phyloP scores from a whole-genome alignment of 2,329 filamentous ascomycete species.

The Pyricularia sp. region DNA sequence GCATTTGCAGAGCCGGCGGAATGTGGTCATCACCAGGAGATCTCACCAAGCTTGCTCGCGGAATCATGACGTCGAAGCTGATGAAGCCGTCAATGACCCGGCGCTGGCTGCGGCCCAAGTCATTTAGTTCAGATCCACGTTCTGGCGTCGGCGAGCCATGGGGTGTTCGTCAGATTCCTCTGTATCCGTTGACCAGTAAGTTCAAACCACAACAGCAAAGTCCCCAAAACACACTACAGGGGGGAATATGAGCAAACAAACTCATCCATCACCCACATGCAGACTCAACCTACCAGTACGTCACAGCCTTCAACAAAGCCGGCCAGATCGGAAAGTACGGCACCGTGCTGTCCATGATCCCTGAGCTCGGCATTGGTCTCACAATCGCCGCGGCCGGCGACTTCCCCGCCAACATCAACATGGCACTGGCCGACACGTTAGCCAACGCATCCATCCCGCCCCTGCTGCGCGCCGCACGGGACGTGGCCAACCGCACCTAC shows the following conservation, averaged over 20 bases:
- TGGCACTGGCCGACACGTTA: conserved; percentile 21
- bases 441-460: conserved; percentile 20
- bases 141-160: conserved; percentile 21
- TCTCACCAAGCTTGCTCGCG: conserved; percentile 19
- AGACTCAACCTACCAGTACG: conserved; percentile 15
- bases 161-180: conserved; percentile 19
- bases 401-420: conserved; percentile 15
- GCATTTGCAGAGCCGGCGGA: conserved; percentile 18
- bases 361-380: conserved; percentile 25
- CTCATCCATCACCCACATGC: conserved; percentile 4
- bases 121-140: conserved; percentile 19
- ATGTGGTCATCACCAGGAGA: conserved; percentile 22
- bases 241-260: conserved; percentile 5
- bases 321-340: conserved; percentile 22
- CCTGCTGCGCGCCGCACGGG: conserved; percentile 15
- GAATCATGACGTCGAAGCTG: conserved; percentile 20
- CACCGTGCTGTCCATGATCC: conserved; percentile 20
- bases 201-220: not conserved
- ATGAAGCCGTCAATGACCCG: conserved; percentile 20
- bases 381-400: conserved; percentile 20
- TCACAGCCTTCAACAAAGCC: conserved; percentile 25
- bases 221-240: not conserved
- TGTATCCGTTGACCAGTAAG: conserved; percentile 12
- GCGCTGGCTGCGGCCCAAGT: conserved; percentile 22
- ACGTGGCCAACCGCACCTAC: conserved; percentile 18